Base-by-base conservation (phyloP, 78 protist species). In the Emiliania huxleyi region DNA sequence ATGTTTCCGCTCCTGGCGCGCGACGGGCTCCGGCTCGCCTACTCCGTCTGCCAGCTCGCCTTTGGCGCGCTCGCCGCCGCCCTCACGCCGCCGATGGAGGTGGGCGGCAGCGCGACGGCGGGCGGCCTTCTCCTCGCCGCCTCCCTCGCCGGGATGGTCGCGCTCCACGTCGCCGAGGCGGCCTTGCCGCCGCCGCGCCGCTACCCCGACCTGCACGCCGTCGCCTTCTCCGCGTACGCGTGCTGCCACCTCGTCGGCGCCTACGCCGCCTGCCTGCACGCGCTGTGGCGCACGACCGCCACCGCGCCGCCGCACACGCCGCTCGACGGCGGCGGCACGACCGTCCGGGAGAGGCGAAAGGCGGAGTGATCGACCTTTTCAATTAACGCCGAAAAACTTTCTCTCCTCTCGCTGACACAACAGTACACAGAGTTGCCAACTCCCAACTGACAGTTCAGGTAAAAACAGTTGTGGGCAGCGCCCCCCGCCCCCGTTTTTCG, bases 1-100 rank as follows among this genome's bases (percentile, higher is more conserved):
- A 48, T 93, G 79, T 90, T 35, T 48, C 94, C 94, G 29, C 89
- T 94, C 33, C 79, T 94, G 3, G 1, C 0, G 33, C 52, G 90
- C 21, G 94, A 91, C 56, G 90, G 93, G 15, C 73, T 45, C 1
- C 35, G 15, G 4, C 49, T 49, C 40, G 62, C 88, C 21, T 55
- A 48, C 91, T 0, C 23, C 11, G 42, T 44, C n/a, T 2, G 5
- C 26, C 55, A 43, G 40, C 2, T 42, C 40, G 38, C 33, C 48
- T 18, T 15, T 38, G 11, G 2, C 48, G 48, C 56, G 56, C 23
- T 44, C n/a, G n/a, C 56, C 26, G 38, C 26, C 26, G 15, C 37
- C 56, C 21, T 25, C 62, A 11, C 48, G 15, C 48, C 48, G 85
- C n/a, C n/a, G n/a, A n/a, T n/a, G n/a, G n/a, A n/a, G n/a, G n/a